Base-by-base conservation (phyloP, 2,329 filamentous ascomycete species). In the Magnaporthiopsis incrustans region DNA sequence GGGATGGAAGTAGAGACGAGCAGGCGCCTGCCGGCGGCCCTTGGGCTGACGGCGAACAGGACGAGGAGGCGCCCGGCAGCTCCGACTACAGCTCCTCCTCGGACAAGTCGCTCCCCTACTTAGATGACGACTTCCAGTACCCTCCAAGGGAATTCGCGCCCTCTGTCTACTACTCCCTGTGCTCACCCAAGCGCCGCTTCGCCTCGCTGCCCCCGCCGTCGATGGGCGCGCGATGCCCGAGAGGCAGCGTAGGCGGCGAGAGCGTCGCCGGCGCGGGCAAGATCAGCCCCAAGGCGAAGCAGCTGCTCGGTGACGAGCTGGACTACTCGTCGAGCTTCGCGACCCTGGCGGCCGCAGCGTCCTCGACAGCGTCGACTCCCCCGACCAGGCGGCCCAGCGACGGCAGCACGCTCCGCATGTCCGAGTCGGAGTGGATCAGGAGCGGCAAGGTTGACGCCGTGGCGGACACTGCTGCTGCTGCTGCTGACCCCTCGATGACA, bases 211-310 rank as follows among this genome's bases (percentile, higher is more conserved):
- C 44, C 12, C n/a, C 44, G 44, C 44, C 44, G 2, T 53, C 18
- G 15, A 2, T 18, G 22, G 22, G 6, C 22, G 2, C 44, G 18
- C 22, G 44, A 4, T 15, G 25, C 57, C 25, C 25, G 15, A 58
- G 57, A 11, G 4, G 57, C 57, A 27, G 57, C 4, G 27, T 12
- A 11, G 57, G 57, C 12, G 57, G 25, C 15, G n/a, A 25, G 1
- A 30, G 44, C 18, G 1, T 27, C 35, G 26, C 25, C 26, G 60
- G 60, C 5, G 60, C 60, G 27, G 60, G 60, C 15, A 62, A 62
- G 50, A 32, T 63, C 12, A 63, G 61, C n/a, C 61, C 61, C 7
- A 63, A 63, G 32, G 61, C 61, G 32, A 58, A 59, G 30, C 61
- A 59, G 56, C 25, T 63, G 2, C 61, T 63, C 33, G 61, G 61